Base-by-base conservation (phyloP, 805 yeast species). In the Pichia californica region DNA sequence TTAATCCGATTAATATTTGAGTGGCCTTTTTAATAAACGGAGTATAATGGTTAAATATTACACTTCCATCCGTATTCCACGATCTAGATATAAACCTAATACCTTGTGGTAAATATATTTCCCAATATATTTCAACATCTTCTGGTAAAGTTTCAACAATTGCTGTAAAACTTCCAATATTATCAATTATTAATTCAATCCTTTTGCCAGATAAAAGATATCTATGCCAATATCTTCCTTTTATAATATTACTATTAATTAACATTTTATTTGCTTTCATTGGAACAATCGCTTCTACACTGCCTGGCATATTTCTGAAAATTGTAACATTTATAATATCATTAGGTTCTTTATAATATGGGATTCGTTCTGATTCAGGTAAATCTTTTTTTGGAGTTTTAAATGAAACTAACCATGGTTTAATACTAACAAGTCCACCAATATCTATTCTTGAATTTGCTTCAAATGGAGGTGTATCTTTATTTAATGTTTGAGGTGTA, bases 341-440 rank as follows among this genome's bases (percentile, higher is more conserved):
- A 6, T 11, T 19, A 13, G 14, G 25, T 11, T 28, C 25, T 23
- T 37, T 8, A 30, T 19, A 13, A 10, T 13, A 10, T 36, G 18
- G 25, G 35, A n/a, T 25, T 25, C 10, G n/a, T 26, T 26, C 9
- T 1, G 27, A 14, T 19, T 31, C 16, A 8, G 29, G 21, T 7
- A 20, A 15, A n/a, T n/a, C n/a, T n/a, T n/a, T n/a, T n/a, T n/a
- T n/a, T n/a, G n/a, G n/a, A n/a, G n/a, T n/a, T n/a, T n/a, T n/a
- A n/a, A n/a, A n/a, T n/a, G n/a, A n/a, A 8, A 41, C 40, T 29
- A 47, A 16, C 37, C 41, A 39, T 10, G 50, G 50, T 7, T 41
- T 41, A 3, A 41, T 7, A 10, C 30, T 23, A n/a, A 41, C 32
- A 3, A 41, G 13, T 4, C 27, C 27, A 16, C 40, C 40, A 3